Conservation (phyloP, 1,284 basidiomycete species). For the Cystobasidium pallidum region DNA sequence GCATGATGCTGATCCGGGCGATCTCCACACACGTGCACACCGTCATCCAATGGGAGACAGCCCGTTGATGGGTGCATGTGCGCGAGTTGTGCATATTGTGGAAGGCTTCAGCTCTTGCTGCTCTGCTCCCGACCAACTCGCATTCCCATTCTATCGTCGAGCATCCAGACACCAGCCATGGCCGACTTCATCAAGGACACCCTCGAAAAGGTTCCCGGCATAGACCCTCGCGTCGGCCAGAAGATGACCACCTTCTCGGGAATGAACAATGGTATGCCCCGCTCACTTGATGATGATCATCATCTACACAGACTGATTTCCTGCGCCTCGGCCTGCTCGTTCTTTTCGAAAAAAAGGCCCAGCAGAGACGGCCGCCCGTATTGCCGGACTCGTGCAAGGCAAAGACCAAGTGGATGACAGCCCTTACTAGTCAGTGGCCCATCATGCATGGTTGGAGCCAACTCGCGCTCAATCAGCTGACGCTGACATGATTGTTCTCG, state of each 20-base stretch:
- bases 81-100: no score
- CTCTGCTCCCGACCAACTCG: background rate
- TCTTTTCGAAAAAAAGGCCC: constrained; percentile 49
- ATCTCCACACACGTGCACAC: no score
- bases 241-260: constrained; percentile 53
- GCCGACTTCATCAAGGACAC: constrained; percentile 54
- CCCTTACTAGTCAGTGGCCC: constrained; percentile 42
- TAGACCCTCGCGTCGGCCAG: constrained; percentile 55
- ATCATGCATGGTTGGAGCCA: no score
- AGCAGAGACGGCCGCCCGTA: constrained; percentile 53
- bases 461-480: no score
- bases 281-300: background rate
- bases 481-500: no score
- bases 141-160: no score
- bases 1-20: no score
- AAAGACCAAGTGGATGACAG: constrained; percentile 53
- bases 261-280: constrained; percentile 53
- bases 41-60: background rate
- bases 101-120: no score
- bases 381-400: constrained; percentile 54
- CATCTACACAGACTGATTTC: no score
- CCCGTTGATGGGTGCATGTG: no score
- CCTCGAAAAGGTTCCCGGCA: constrained; percentile 54
- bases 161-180: constrained; percentile 45
- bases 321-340: no score